These are phyloP conservation scores for Physocladia obscura DNA, from an alignment of 192 early-diverging fungal species.

Conservation along the genomic window DNA sequence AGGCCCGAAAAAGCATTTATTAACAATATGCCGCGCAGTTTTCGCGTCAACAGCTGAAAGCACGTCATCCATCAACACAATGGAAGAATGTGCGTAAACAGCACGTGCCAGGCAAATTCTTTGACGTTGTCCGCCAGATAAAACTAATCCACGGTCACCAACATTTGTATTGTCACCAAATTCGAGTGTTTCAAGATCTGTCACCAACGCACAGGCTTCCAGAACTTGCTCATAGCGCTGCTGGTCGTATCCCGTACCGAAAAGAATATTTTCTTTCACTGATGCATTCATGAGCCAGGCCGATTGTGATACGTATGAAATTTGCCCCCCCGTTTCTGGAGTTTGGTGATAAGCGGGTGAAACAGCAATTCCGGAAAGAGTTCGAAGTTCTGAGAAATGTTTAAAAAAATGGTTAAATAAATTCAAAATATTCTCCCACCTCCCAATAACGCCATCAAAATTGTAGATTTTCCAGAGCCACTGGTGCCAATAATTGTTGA, in stretches of 20 bases:
- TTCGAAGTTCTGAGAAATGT: conserved; percentile 13
- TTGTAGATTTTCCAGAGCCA: conserved; percentile 21
- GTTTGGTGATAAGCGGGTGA: conserved; percentile 13
- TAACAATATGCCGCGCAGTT: conserved; percentile 79
- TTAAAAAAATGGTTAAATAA: neutral
- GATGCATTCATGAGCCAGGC: conserved; percentile 49
- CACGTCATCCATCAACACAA: conserved; percentile 76
- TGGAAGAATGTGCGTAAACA: conserved; percentile 63
- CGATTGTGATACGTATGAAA: conserved; percentile 75
- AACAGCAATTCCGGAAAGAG: conserved; percentile 7
- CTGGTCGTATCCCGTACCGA: conserved; percentile 67
- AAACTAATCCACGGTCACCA: conserved; percentile 34
- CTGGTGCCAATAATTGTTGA: conserved; percentile 18
- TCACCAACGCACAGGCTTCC: conserved; percentile 64
- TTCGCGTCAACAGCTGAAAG: conserved; percentile 89
- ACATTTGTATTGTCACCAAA: conserved; percentile 65
- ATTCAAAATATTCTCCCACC: neutral
- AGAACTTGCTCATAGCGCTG: conserved; percentile 74
- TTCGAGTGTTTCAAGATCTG: conserved; percentile 74
- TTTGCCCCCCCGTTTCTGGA: too few relatives aligned
- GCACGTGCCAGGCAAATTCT: conserved; percentile 56
- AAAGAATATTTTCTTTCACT: conserved; percentile 70
- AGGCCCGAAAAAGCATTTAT: conserved; percentile 61
- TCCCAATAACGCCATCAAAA: conserved; percentile 27
- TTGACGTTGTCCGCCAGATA: conserved; percentile 41